phyloP scores from a whole-genome alignment of 148 eudicot species.

The Salicornia ramosissima region DNA sequence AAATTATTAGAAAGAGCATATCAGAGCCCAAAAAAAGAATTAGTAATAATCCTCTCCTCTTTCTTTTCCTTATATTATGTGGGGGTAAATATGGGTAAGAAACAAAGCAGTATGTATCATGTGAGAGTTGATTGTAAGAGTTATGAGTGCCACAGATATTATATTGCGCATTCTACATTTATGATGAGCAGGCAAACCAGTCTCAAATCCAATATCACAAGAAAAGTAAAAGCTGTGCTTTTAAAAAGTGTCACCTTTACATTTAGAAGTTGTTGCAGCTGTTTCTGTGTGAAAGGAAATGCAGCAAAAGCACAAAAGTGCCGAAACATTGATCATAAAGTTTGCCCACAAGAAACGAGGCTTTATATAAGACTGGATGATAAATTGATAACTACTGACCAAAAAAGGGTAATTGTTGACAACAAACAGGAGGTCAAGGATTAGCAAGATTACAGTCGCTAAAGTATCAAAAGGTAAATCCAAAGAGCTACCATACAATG shows the following conservation, averaged over 20 bases:
- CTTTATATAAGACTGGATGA: neutral
- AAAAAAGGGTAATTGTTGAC: neutral
- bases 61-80: no score
- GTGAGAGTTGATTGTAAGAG: no score
- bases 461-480: neutral
- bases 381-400: neutral
- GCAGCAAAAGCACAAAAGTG: constrained; percentile 3
- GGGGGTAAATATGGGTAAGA: no score
- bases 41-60: no score
- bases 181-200: neutral
- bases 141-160: neutral
- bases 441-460: neutral
- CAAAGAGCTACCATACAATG: neutral
- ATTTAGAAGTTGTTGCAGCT: neutral
- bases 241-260: neutral
- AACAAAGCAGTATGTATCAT: no score
- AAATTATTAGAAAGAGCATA: no score
- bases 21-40: no score
- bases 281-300: neutral
- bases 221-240: neutral
- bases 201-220: neutral
- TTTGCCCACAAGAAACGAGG: neutral
- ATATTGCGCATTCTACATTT: neutral
- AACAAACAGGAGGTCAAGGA: neutral
- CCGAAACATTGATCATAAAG: neutral